These are phyloP conservation scores for Apiotrichum siamense DNA, from an alignment of 1,284 basidiomycete genomes.

Conservation along the genomic window DNA sequence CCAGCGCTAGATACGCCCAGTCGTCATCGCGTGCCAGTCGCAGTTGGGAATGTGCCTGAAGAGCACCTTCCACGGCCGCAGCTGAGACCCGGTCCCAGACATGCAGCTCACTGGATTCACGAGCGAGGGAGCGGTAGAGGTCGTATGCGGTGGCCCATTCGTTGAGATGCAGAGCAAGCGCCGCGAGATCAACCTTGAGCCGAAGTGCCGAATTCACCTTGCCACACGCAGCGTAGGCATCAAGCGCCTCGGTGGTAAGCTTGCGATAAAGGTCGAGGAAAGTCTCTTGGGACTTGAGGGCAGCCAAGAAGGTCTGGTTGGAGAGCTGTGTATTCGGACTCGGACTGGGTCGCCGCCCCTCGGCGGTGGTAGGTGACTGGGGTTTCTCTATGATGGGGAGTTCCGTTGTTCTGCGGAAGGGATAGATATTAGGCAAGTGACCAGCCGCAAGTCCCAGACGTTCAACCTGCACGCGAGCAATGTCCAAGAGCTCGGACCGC, in stretches of 20 bases:
- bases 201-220: constrained; percentile 77
- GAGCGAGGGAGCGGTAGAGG: constrained; percentile 27
- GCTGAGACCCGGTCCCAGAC: constrained; percentile 37
- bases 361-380: neutral
- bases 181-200: constrained; percentile 74
- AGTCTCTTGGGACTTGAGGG: constrained; percentile 55
- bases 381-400: neutral
- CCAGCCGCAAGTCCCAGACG: constrained; percentile 36
- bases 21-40: constrained; percentile 24
- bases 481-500: constrained; percentile 41
- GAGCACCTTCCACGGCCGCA: constrained; percentile 32
- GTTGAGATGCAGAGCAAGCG: constrained; percentile 60
- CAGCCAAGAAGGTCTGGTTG: constrained; percentile 59
- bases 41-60: constrained; percentile 28
- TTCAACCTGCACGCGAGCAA: constrained; percentile 44
- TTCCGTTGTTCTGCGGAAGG: constrained; percentile 24
- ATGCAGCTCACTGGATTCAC: constrained; percentile 31
- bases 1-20: constrained; percentile 38
- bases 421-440: constrained; percentile 36
- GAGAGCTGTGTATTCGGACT: constrained; percentile 51
- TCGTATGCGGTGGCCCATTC: constrained; percentile 32
- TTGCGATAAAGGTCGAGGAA: constrained; percentile 71
- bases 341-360: too few species aligned
- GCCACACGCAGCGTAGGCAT: constrained; percentile 70
- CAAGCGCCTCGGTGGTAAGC: constrained; percentile 71